Conservation (phyloP, 1,284 basidiomycete genomes). For the Sporisorium scitamineum region DNA sequence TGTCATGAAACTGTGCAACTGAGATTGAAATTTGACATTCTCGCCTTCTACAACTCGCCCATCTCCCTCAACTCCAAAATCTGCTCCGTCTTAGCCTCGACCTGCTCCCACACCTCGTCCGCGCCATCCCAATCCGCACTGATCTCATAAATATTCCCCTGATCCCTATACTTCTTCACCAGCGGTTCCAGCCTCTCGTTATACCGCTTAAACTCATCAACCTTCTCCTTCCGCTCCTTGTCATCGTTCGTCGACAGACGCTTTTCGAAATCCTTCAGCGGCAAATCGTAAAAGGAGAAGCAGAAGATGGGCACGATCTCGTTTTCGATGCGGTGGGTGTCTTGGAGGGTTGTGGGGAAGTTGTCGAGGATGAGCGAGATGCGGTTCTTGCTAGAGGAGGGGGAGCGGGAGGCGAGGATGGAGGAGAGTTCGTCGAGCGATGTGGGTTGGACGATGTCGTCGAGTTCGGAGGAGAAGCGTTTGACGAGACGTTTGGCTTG, state of each 20-base stretch:
- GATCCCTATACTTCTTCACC: constrained; percentile 49
- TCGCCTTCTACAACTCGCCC: constrained; percentile 20
- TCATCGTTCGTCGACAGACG: constrained; percentile 25
- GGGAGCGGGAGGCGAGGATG: constrained; percentile 23
- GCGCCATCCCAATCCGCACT: constrained; percentile 59
- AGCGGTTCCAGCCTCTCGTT: constrained; percentile 24
- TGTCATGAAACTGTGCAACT: background rate
- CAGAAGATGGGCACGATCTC: constrained; percentile 56
- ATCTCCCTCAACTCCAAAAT: constrained; percentile 37
- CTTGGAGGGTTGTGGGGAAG: constrained; percentile 48
- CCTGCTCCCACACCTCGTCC: constrained; percentile 64
- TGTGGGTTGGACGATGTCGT: constrained; percentile 26
- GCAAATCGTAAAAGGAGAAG: constrained; percentile 57
- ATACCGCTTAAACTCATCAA: constrained; percentile 43
- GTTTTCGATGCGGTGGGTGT: constrained; percentile 44
- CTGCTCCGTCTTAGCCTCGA: constrained; percentile 59
- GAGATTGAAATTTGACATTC: no score
- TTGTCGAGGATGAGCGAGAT: constrained; percentile 50
- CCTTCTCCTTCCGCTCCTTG: constrained; percentile 22
- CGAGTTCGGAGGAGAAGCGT: constrained; percentile 38
- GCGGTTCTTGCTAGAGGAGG: constrained; percentile 13
- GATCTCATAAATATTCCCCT: constrained; percentile 62
- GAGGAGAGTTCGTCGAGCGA: constrained; percentile 23
- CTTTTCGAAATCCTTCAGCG: constrained; percentile 37
- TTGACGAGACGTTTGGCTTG: constrained; percentile 51